Evolutionary conservation across 805 yeast species (phyloP), one percentile per base, ranked within the genome.

Genomic region (Metschnikowia lochheadii): DNA sequence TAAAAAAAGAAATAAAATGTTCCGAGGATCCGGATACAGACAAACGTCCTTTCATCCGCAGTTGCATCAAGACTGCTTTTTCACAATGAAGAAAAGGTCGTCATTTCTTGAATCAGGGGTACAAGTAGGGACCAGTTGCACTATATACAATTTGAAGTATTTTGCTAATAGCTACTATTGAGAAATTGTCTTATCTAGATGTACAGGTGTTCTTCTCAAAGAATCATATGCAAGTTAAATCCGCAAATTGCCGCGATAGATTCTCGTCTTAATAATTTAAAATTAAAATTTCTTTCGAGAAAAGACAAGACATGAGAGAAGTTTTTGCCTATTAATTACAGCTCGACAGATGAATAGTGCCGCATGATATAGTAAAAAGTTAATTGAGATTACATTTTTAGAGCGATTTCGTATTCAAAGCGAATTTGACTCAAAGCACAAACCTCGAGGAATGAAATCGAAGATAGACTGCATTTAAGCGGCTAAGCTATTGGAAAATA

Each of bases 181-280:
- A 39, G 41, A 39, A 14, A 23, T 18, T 32, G 8, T 33, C 38
- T 34, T 42, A 42, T 42, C 45, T 29, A 21, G 15, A 20, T 20
- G 37, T 21, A 42, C 38, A 32, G 45, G 21, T 34, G 38, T 33
- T 42, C 29, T 42, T n/a, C 26, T n/a, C 8, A 21, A n/a, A n/a
- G 20, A 42, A 42, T 42, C 45, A 42, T 42, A 42, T 42, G 45
- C 45, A 42, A 18, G 38, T 42, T 20, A 31, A 41, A 33, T 33
- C 29, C 45, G 31, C 31, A 18, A 17, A 14, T 33, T 33, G 38
- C 21, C 45, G 45, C 45, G 38, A 14, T 10, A 42, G 45, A 20
- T 32, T 11, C 31, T n/a, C 26, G 21, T n/a, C 36, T 6, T 8
- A 7, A 20, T 11, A 6, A 37, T 20, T 18, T 1, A 13, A 20